A percentile compares a stretch with the other conserved stretches of the same genome.
Conservation (phyloP, 257 asterid genomes). For the Paraleonurus japonicus region DNA sequence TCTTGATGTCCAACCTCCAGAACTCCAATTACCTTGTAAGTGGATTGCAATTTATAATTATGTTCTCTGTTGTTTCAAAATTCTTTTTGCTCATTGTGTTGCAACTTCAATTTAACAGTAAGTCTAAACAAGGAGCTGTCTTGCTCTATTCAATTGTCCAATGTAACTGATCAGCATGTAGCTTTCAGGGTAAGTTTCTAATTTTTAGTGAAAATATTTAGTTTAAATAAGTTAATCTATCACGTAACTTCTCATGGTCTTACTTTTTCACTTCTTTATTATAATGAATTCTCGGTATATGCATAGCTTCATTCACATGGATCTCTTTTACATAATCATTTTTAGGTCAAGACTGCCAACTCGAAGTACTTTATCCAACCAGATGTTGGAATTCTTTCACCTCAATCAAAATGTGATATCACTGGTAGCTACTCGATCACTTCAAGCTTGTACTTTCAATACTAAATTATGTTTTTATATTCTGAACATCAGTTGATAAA, state of each 20-base stretch:
- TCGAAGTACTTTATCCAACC: constrained; percentile 47
- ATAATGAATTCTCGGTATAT: neutral
- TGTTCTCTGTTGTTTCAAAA: neutral
- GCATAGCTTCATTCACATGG: neutral
- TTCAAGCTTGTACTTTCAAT: neutral
- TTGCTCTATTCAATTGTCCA: constrained; percentile 28
- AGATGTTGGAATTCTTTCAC: constrained; percentile 36
- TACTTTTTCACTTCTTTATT: constrained; percentile 5
- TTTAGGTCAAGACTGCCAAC: constrained; percentile 27
- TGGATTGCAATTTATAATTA: neutral
- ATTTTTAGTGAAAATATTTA: neutral
- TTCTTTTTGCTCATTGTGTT: constrained; percentile 18
- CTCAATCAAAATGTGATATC: constrained; percentile 40
- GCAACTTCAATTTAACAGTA: constrained; percentile 15
- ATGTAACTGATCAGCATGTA: constrained; percentile 28
- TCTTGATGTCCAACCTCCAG: constrained; percentile 32
- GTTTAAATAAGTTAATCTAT: neutral
- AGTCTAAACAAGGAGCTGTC: constrained; percentile 18
- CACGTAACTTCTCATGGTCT: neutral
- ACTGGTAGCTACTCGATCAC: constrained; percentile 29
- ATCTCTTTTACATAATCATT: neutral
- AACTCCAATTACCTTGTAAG: constrained; percentile 43
- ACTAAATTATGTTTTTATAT: neutral
- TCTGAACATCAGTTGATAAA: neutral
- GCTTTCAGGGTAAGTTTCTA: constrained; percentile 32